A percentile compares a stretch with the other conserved stretches of the same genome.
Conservation (phyloP, 441 rosid genomes). For the Brassica hybrid region DNA sequence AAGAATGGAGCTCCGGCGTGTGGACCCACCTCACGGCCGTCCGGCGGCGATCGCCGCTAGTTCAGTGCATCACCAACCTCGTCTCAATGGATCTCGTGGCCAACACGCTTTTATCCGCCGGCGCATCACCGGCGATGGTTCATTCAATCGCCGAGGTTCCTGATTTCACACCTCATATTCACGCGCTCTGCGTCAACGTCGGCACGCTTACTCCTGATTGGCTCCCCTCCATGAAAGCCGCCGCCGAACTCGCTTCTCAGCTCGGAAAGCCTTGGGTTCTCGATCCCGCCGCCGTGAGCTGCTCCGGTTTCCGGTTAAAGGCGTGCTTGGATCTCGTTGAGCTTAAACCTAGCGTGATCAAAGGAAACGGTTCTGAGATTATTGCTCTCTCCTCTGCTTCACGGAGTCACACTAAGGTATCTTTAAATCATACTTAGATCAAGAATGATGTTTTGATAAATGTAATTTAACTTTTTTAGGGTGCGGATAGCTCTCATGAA, state of each 20-base stretch:
- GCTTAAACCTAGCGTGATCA: conserved; percentile 68
- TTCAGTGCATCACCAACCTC: conserved; percentile 93
- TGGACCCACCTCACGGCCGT: conserved; percentile 59
- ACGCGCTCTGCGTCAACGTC: conserved; percentile 76
- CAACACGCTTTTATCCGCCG: conserved; percentile 82
- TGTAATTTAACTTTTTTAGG: conserved; percentile 46
- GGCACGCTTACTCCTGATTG: conserved; percentile 77
- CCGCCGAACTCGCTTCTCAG: conserved; percentile 54
- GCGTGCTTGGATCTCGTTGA: conserved; percentile 76
- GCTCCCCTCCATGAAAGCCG: conserved; percentile 79
- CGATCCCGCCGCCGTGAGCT: conserved; percentile 90
- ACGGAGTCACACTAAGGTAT: conserved; percentile 57
- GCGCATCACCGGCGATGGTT: conserved; percentile 95
- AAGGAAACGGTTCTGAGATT: conserved; percentile 90
- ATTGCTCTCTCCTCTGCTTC: conserved; percentile 74
- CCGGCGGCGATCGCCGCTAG: conserved; percentile 65
- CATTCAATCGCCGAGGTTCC: conserved; percentile 72
- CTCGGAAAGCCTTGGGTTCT: conserved; percentile 82
- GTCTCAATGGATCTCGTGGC: conserved; percentile 94
- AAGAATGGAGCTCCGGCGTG: conserved; percentile 55
- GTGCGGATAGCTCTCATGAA: conserved; percentile 80
- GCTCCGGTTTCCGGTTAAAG: conserved; percentile 67
- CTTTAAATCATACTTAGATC: background rate
- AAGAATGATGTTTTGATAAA: conserved; percentile 8
- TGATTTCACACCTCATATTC: conserved; percentile 74